These are phyloP conservation scores for Russula ochroleuca DNA, from an alignment of 768 basidiomycete species.

Conservation along the genomic window DNA sequence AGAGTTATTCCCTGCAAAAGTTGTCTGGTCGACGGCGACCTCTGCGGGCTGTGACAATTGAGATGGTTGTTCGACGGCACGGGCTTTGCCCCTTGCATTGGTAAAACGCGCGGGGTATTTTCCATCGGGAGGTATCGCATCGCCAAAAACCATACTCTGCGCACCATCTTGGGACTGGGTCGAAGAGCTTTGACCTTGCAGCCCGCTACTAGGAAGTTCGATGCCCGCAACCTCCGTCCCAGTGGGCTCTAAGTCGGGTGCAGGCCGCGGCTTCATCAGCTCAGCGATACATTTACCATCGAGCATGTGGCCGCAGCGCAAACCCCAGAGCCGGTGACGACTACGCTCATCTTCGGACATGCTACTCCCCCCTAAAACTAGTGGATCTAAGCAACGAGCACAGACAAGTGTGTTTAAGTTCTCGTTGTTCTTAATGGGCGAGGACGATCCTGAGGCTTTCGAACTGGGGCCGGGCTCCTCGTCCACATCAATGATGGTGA, in stretches of 20 bases:
- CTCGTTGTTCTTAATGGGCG: conserved; percentile 33
- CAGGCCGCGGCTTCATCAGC: conserved; percentile 45
- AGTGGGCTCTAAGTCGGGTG: not conserved
- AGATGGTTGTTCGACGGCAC: not conserved
- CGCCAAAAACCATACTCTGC: not conserved
- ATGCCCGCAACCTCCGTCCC: not conserved
- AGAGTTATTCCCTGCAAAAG: conserved; percentile 2
- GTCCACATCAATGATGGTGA: conserved; percentile 49
- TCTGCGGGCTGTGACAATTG: conserved; percentile 1
- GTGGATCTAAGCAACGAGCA: conserved; percentile 60
- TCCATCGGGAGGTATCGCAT: not conserved
- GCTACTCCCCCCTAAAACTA: conserved; percentile 50
- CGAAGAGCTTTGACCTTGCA: conserved; percentile 1
- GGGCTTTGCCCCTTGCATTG: not conserved
- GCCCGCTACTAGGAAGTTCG: not conserved
- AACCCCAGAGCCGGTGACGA: conserved; percentile 56
- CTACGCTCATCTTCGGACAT: conserved; percentile 40
- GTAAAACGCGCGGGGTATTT: not conserved
- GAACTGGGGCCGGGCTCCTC: conserved; percentile 33
- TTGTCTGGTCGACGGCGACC: not conserved
- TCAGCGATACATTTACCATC: conserved; percentile 70
- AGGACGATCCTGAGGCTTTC: conserved; percentile 28
- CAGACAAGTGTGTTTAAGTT: conserved; percentile 55
- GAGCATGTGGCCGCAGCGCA: conserved; percentile 73
- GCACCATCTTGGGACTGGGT: not conserved